A percentile compares a stretch with the other conserved stretches of the same genome.
phyloP scores from a whole-genome alignment of 495 filamentous ascomycete species.

The Delitschia confertaspora region DNA sequence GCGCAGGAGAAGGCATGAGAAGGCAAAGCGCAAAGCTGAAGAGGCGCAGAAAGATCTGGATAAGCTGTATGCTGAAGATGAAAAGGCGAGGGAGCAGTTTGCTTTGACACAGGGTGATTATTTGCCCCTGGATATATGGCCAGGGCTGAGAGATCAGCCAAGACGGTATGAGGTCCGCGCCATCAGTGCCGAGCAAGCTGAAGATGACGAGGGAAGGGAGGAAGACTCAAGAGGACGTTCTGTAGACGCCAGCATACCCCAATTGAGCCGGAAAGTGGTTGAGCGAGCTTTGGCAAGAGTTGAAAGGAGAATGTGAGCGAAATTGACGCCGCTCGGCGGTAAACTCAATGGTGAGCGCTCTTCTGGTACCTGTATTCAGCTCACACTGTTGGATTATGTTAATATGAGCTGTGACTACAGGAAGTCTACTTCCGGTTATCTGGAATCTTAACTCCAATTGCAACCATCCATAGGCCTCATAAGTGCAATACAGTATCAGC shows the following conservation, averaged over 20 bases:
- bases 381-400: too few species aligned
- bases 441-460: too few species aligned
- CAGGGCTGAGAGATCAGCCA: constrained; percentile 54
- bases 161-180: constrained; percentile 47
- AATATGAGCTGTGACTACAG: too few species aligned
- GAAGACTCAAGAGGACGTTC: constrained; percentile 23
- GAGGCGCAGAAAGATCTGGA: constrained; percentile 69
- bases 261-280: constrained; percentile 46
- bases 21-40: constrained; percentile 61
- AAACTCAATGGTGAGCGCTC: too few species aligned
- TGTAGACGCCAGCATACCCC: constrained; percentile 43
- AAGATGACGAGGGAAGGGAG: constrained; percentile 9
- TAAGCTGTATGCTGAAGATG: constrained; percentile 58
- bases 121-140: constrained; percentile 85
- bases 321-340: too few species aligned
- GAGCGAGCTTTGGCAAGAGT: constrained; percentile 43
- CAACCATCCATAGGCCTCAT: too few species aligned
- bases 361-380: too few species aligned
- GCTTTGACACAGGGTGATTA: constrained; percentile 73
- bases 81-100: constrained; percentile 67
- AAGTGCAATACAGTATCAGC: too few species aligned
- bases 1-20: constrained; percentile 57
- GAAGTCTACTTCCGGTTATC: too few species aligned
- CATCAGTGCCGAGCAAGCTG: constrained; percentile 24
- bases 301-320: constrained; percentile 19